Percentiles rank a stretch among this genome's conserved stretches.
These are phyloP conservation scores for Sporothrix humicola DNA, from an alignment of 2,329 filamentous ascomycete genomes.

Conservation along the genomic window DNA sequence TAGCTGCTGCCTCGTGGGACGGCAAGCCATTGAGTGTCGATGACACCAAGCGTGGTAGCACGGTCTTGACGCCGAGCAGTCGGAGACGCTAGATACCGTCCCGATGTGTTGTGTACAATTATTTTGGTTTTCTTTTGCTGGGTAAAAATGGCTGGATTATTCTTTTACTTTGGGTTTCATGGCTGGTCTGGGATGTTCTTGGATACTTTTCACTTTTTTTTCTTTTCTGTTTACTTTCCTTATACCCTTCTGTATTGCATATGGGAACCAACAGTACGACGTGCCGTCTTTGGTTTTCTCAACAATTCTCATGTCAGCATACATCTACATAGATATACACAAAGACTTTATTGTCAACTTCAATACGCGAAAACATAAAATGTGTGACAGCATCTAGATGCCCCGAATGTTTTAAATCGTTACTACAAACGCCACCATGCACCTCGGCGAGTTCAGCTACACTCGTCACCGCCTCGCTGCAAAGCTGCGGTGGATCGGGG, in stretches of 20 bases:
- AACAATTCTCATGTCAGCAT: neutral
- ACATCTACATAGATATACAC: neutral
- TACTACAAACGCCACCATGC: too few species aligned
- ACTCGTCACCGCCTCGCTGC: too few species aligned
- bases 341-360: neutral
- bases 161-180: neutral
- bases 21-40: neutral
- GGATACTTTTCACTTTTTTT: neutral
- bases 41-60: constrained; percentile 24
- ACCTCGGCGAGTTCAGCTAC: neutral
- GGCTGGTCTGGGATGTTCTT: neutral
- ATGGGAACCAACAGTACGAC: too few species aligned
- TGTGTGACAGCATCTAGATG: too few species aligned
- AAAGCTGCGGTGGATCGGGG: too few species aligned
- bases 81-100: neutral
- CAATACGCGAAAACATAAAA: too few species aligned
- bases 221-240: neutral
- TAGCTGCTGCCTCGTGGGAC: constrained; percentile 24
- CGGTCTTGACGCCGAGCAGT: constrained; percentile 10
- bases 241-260: neutral
- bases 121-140: neutral
- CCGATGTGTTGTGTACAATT: neutral
- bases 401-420: too few species aligned
- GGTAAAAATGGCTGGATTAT: neutral
- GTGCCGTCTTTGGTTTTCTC: too few species aligned